Evolutionary conservation across 352 stramenopile genomes (phyloP).

Genomic region (Globisporangium okanoganense): DNA sequence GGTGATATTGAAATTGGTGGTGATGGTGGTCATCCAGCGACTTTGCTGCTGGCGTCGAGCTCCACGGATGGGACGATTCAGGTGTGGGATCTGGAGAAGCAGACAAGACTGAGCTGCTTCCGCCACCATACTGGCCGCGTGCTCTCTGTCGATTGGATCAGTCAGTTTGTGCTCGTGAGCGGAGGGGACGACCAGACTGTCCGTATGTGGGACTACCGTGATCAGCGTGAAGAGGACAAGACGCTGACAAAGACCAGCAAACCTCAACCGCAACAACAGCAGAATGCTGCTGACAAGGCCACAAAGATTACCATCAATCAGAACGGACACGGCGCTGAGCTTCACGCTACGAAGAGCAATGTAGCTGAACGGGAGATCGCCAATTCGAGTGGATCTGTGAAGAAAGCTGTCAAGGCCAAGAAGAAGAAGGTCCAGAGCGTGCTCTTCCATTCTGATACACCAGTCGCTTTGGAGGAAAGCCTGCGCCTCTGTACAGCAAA

Average conservation of each 20-base stretch:
- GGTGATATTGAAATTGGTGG: neutral
- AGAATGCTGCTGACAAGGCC: neutral
- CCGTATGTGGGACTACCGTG: constrained; percentile 51
- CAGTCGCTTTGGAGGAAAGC: constrained; percentile 17
- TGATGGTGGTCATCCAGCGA: neutral
- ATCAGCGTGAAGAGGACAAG: constrained; percentile 14
- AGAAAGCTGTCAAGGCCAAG: constrained; percentile 27
- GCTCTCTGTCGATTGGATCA: constrained; percentile 54
- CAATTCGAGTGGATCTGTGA: neutral
- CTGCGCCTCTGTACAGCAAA: constrained; percentile 14
- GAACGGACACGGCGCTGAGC: neutral
- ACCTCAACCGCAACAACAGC: neutral
- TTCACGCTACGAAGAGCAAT: neutral
- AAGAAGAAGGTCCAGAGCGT: constrained; percentile 11
- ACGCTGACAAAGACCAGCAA: neutral
- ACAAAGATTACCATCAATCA: neutral
- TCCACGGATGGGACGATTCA: constrained; percentile 48
- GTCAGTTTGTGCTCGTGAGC: constrained; percentile 36
- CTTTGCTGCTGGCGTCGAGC: constrained; percentile 38
- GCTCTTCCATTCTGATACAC: constrained; percentile 26
- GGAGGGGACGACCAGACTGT: constrained; percentile 69
- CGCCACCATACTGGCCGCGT: constrained; percentile 46
- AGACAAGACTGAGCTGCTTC: constrained; percentile 31
- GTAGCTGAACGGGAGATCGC: neutral
- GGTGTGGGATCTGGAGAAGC: constrained; percentile 41